Conservation (phyloP, 2,329 filamentous ascomycete species). For the Colletotrichum brevisporum region DNA sequence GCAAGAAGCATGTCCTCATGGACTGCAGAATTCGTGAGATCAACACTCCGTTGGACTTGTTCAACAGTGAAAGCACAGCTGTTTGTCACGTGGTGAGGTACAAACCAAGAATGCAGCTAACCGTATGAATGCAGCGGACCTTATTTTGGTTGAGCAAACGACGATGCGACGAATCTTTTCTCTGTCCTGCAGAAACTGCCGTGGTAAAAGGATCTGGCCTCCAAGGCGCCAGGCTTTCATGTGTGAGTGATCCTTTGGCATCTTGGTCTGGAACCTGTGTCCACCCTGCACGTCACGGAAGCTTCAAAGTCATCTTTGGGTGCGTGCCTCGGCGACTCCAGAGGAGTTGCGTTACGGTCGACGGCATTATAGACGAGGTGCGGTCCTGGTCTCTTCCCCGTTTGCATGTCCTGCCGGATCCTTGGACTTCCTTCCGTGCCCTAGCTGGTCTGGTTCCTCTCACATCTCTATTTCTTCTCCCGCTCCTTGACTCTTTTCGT, state of each 20-base stretch:
- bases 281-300: constrained; percentile 16
- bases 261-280: constrained; percentile 14
- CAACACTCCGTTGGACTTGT: constrained; percentile 28
- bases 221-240: constrained; percentile 29
- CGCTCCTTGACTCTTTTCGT: neutral
- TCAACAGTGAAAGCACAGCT: constrained; percentile 31
- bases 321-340: constrained; percentile 12
- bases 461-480: neutral
- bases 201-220: constrained; percentile 11
- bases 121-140: constrained; percentile 38
- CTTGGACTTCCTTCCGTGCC: constrained; percentile 14
- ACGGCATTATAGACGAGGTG: constrained; percentile 28
- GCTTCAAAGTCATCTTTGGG: constrained; percentile 34
- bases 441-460: constrained; percentile 10
- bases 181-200: constrained; percentile 2
- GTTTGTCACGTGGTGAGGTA: constrained; percentile 42
- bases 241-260: constrained; percentile 35
- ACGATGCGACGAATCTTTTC: constrained; percentile 29
- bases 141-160: constrained; percentile 41
- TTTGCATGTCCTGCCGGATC: constrained; percentile 30
- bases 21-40: neutral
- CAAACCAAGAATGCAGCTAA: constrained; percentile 41
- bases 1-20: neutral
- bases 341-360: constrained; percentile 27
- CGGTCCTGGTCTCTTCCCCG: constrained; percentile 28